A percentile compares a stretch with the other conserved stretches of the same genome.
Conservation (phyloP, 257 asterid genomes). For the Craterostigma plantagineum region DNA sequence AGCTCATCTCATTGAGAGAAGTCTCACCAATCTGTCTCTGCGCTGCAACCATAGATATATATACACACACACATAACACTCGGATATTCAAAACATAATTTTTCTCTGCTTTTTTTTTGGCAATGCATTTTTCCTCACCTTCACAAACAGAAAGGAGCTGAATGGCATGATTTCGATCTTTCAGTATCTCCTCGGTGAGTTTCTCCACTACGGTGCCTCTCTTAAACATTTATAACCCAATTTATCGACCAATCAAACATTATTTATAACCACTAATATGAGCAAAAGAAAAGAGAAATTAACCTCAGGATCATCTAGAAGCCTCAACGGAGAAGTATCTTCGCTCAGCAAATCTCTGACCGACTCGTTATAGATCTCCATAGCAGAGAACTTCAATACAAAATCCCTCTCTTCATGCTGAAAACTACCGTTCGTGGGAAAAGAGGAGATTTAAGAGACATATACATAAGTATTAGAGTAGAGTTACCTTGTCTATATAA, state of each 20-base stretch:
- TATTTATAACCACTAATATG: too few species aligned
- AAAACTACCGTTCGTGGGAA: too few species aligned
- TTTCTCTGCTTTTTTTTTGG: neutral
- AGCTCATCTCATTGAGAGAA: constrained; percentile 41
- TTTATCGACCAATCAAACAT: too few species aligned
- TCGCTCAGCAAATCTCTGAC: constrained; percentile 42
- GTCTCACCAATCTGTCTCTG: constrained; percentile 70
- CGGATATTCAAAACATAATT: too few species aligned
- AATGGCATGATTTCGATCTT: constrained; percentile 44
- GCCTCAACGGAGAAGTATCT: constrained; percentile 36
- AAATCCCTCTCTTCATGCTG: constrained; percentile 25
- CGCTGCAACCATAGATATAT: constrained; percentile 31
- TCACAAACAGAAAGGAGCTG: constrained; percentile 61
- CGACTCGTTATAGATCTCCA: constrained; percentile 58
- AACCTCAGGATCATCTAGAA: constrained; percentile 58
- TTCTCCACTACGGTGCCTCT: constrained; percentile 70
- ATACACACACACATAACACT: too few species aligned
- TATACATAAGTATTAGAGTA: neutral
- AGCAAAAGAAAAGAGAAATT: neutral
- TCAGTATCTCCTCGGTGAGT: constrained; percentile 53
- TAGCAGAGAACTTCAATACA: constrained; percentile 37
- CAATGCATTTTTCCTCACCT: constrained; percentile 22
- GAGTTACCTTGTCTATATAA: constrained; percentile 71
- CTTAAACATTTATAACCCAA: constrained; percentile 15
- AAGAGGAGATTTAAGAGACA: constrained; percentile 4